These are phyloP conservation scores for Acanthamoeba quina DNA, from an alignment of 208 protist species.

Conservation along the genomic window DNA sequence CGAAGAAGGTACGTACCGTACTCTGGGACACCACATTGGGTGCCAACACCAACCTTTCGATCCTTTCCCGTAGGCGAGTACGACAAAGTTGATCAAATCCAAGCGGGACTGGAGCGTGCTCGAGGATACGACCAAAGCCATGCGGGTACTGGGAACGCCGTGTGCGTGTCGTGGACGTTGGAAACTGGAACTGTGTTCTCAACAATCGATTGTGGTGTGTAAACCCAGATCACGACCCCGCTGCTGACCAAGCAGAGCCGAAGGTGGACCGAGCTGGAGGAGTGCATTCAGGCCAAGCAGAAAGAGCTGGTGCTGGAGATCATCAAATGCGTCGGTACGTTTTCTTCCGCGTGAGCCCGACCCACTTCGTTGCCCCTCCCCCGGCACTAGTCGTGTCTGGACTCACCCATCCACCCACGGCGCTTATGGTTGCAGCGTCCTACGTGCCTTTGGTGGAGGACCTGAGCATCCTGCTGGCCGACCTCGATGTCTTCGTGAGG, in stretches of 20 bases:
- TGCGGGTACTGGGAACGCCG: conserved; percentile 19
- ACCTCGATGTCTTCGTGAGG: conserved; percentile 95
- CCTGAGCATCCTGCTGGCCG: conserved; percentile 94
- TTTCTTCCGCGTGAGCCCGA: background rate
- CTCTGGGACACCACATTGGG: background rate
- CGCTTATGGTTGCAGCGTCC: conserved; percentile 72
- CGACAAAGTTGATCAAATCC: conserved; percentile 12
- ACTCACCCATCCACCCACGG: background rate
- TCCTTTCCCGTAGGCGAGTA: background rate
- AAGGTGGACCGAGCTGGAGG: conserved; percentile 81
- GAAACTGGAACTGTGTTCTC: too few relatives aligned
- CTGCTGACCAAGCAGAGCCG: conserved; percentile 85
- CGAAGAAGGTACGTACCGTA: conserved; percentile 29
- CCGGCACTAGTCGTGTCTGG: too few relatives aligned
- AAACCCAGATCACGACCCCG: conserved; percentile 93
- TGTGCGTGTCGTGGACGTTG: too few relatives aligned
- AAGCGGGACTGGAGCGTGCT: conserved; percentile 42
- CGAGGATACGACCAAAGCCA: background rate
- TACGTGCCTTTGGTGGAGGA: conserved; percentile 97
- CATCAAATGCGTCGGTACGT: conserved; percentile 93
- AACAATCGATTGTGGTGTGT: conserved; percentile 92
- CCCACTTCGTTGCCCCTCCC: background rate
- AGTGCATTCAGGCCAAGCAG: conserved; percentile 87
- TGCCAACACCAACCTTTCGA: background rate
- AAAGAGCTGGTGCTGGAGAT: conserved; percentile 94